Conservation (phyloP, 768 basidiomycete species). For the Suillus variegatus region DNA sequence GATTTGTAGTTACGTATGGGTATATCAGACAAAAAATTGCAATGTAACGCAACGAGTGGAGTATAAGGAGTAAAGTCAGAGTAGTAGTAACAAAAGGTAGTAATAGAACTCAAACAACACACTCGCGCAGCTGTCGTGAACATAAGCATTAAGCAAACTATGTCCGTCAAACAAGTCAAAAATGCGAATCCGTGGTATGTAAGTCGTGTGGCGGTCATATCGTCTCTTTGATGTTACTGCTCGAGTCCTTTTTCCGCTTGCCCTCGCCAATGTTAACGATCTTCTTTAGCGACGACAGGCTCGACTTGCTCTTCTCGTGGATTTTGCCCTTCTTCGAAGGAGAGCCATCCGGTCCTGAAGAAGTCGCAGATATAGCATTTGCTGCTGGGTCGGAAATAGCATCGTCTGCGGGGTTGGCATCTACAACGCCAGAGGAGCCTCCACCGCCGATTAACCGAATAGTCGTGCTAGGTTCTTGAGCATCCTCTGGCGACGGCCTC, state of each 20-base stretch:
- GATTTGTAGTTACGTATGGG: conserved; percentile 32
- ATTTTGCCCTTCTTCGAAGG: conserved; percentile 34
- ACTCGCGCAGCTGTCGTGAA: conserved; percentile 16
- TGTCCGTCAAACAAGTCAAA: conserved; percentile 21
- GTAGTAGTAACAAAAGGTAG: conserved; percentile 9
- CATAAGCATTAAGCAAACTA: conserved; percentile 21
- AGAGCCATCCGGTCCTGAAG: conserved; percentile 32
- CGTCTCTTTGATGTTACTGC: conserved; percentile 46
- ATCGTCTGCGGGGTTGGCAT: conserved; percentile 31
- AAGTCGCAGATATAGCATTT: conserved; percentile 40
- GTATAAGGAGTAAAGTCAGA: conserved; percentile 18
- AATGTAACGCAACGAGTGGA: conserved; percentile 31
- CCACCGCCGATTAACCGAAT: conserved; percentile 63
- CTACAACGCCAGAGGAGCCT: conserved; percentile 35
- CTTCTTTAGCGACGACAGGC: conserved; percentile 57
- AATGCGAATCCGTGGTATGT: conserved; percentile 10
- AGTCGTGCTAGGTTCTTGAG: conserved; percentile 39
- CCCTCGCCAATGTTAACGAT: conserved; percentile 42
- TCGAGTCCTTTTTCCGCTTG: conserved; percentile 56
- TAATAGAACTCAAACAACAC: conserved; percentile 18
- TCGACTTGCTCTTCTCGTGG: conserved; percentile 56
- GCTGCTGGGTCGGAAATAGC: conserved; percentile 36
- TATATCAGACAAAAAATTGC: conserved; percentile 29
- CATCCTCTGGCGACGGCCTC: conserved; percentile 18
- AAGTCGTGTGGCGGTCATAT: conserved; percentile 21